These are phyloP conservation scores for Fusarium setosum DNA, from an alignment of 2,329 filamentous ascomycete species.

Conservation along the genomic window DNA sequence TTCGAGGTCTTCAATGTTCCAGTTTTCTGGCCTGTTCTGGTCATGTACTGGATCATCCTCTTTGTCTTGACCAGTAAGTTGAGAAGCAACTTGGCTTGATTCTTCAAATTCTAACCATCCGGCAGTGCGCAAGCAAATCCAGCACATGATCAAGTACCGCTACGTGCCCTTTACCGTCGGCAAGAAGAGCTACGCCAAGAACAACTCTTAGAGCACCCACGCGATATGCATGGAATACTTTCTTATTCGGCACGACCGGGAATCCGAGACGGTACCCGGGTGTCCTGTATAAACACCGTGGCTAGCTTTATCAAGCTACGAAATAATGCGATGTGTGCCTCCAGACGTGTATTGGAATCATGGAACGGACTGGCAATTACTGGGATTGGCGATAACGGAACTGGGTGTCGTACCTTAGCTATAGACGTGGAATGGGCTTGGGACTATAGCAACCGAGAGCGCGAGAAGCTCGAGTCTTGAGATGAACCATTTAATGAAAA, in stretches of 20 bases:
- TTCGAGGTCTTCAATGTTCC: conserved; percentile 95
- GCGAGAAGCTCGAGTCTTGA: conserved; percentile 27
- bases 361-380: conserved; percentile 29
- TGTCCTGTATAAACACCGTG: conserved; percentile 42
- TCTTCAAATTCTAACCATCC: conserved; percentile 2
- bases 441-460: conserved; percentile 26
- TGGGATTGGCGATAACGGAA: conserved; percentile 31
- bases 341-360: conserved; percentile 39
- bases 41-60: conserved; percentile 98
- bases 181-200: conserved; percentile 83
- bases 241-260: conserved; percentile 35
- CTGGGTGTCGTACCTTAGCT: conserved; percentile 20
- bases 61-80: conserved; percentile 93
- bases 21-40: conserved; percentile 98
- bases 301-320: conserved; percentile 39
- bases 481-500: conserved; percentile 44
- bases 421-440: conserved; percentile 40
- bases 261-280: conserved; percentile 21
- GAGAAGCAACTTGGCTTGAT: background rate
- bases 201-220: conserved; percentile 56
- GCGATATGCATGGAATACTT: conserved; percentile 11
- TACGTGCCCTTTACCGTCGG: conserved; percentile 95
- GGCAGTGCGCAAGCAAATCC: conserved; percentile 96
- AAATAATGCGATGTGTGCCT: conserved; percentile 41
- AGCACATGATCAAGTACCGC: conserved; percentile 99